phyloP scores from a whole-genome alignment of 768 basidiomycete genomes.

The Leccinellum albellum region DNA sequence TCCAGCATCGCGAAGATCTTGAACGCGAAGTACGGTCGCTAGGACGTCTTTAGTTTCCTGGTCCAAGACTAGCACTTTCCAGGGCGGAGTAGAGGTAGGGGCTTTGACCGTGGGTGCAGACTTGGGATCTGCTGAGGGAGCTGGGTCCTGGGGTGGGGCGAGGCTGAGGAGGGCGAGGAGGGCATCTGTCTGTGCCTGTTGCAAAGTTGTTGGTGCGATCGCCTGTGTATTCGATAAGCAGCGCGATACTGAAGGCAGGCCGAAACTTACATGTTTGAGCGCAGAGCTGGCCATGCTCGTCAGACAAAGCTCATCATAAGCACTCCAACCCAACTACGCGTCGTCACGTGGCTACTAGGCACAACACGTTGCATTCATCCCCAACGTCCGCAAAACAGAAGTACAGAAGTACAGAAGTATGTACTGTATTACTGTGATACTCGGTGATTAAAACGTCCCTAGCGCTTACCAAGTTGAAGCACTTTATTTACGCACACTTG shows the following conservation, averaged over 20 bases:
- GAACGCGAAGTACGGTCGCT: constrained; percentile 91
- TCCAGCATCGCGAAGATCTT: constrained; percentile 93
- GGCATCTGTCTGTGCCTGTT: constrained; percentile 84
- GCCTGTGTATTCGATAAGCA: constrained; percentile 36
- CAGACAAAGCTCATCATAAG: neutral
- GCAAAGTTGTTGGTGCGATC: constrained; percentile 58
- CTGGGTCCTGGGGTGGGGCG: constrained; percentile 46
- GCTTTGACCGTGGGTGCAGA: constrained; percentile 45
- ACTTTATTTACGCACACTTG: neutral
- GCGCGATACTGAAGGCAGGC: neutral
- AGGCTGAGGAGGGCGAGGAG: constrained; percentile 85
- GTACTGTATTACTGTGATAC: too few species aligned
- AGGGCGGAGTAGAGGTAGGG: constrained; percentile 60
- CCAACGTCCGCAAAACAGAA: too few species aligned
- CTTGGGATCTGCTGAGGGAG: constrained; percentile 16
- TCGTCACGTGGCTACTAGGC: constrained; percentile 14
- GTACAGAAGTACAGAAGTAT: too few species aligned
- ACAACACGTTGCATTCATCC: neutral
- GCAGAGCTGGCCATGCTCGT: constrained; percentile 42
- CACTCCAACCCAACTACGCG: neutral
- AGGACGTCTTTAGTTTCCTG: constrained; percentile 95
- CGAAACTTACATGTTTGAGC: constrained; percentile 40
- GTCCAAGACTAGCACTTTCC: constrained; percentile 96
- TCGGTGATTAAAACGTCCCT: neutral
- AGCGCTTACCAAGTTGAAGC: neutral